These are phyloP conservation scores for Solidago caesia DNA, from an alignment of 129 eudicot species.

Conservation along the genomic window DNA sequence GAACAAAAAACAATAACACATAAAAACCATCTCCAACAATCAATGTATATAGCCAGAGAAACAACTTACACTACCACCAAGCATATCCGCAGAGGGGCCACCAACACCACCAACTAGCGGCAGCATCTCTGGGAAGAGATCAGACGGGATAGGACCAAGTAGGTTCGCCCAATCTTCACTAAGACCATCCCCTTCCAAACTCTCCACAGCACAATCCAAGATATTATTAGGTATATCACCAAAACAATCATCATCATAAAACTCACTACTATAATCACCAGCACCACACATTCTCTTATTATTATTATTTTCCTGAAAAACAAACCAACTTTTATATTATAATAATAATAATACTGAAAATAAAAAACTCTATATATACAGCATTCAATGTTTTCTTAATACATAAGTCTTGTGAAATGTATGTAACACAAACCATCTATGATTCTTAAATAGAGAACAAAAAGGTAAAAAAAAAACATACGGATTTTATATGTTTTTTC, in stretches of 20 bases:
- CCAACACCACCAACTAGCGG: slow-evolving; percentile 31
- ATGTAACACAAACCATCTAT: neutral
- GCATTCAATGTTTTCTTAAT: neutral
- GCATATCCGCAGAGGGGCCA: slow-evolving; percentile 1
- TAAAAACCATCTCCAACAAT: neutral
- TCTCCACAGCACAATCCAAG: slow-evolving; percentile 51
- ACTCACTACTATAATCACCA: slow-evolving; percentile 24
- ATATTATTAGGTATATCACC: slow-evolving; percentile 36
- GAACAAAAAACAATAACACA: neutral
- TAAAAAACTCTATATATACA: neutral
- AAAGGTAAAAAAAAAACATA: neutral
- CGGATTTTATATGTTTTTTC: slow-evolving; percentile 8
- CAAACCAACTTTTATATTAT: neutral
- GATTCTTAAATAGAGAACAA: slow-evolving; percentile 1
- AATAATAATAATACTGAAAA: neutral
- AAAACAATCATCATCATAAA: slow-evolving; percentile 25
- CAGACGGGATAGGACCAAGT: slow-evolving; percentile 62
- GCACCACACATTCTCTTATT: slow-evolving; percentile 22
- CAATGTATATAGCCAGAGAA: neutral
- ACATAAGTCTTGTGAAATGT: neutral
- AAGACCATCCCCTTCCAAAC: slow-evolving; percentile 51
- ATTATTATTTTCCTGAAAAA: slow-evolving; percentile 21
- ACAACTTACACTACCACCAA: slow-evolving; percentile 22
- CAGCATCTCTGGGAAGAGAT: slow-evolving; percentile 24
- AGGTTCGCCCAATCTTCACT: slow-evolving; percentile 47